A percentile compares a stretch with the other conserved stretches of the same genome.
Conservation (phyloP, 768 basidiomycete genomes). For the Leucosporidium scottii region DNA sequence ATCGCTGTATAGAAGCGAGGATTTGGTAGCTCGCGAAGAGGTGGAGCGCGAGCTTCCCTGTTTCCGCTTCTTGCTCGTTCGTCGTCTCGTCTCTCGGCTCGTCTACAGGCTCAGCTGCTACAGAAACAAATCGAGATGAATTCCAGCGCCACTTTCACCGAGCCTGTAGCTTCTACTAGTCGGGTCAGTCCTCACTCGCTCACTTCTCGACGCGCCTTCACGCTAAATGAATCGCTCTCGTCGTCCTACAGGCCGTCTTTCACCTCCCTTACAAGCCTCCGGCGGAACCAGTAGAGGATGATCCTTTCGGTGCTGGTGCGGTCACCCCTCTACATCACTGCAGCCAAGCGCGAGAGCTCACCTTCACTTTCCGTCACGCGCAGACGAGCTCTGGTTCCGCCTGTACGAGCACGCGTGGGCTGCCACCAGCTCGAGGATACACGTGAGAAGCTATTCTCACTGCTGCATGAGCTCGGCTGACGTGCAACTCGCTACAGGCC, state of each 20-base stretch:
- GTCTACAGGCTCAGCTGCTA: no score
- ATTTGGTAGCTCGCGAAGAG: no score
- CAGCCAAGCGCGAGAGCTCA: not conserved
- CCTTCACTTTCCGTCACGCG: not conserved
- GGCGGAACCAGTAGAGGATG: not conserved
- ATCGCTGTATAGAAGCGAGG: no score
- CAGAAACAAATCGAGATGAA: no score
- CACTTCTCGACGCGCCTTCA: not conserved
- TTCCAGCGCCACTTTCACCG: constrained; percentile 1
- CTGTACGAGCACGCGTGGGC: constrained; percentile 20
- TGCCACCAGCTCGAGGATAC: not conserved
- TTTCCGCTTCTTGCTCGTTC: no score
- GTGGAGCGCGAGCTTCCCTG: no score
- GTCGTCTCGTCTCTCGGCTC: no score
- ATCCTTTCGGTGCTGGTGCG: not conserved
- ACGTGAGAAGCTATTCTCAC: not conserved
- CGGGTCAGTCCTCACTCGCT: constrained; percentile 10
- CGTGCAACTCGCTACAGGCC: not conserved
- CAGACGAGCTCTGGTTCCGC: not conserved
- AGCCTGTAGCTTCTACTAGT: constrained; percentile 23
- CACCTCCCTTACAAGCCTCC: constrained; percentile 19
- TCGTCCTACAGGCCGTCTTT: constrained; percentile 14
- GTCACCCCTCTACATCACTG: not conserved
- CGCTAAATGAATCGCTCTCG: not conserved
- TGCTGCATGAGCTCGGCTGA: not conserved